A percentile compares a stretch with the other conserved stretches of the same genome.
These are phyloP conservation scores for Chrysanthemum seticuspe DNA, from an alignment of 129 eudicot species.

Conservation along the genomic window DNA sequence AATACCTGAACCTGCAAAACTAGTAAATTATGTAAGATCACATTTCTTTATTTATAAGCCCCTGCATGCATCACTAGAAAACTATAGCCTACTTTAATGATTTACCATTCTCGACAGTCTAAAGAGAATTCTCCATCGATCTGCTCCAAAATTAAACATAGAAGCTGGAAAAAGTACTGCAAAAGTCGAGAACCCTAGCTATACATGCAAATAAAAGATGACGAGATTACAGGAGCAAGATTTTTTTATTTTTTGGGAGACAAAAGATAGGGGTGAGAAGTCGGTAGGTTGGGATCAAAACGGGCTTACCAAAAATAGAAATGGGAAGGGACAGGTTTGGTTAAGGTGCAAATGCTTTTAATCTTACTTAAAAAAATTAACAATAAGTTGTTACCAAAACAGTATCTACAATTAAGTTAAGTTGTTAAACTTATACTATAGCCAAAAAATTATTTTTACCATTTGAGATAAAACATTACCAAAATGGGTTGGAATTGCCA, in stretches of 20 bases:
- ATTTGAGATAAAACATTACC: no score
- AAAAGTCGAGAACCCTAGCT: conserved; percentile 26
- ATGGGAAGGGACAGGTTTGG: no score
- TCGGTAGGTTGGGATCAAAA: no score
- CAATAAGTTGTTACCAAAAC: no score
- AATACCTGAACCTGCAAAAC: conserved; percentile 92
- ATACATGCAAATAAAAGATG: conserved; percentile 8
- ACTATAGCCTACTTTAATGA: conserved; percentile 11
- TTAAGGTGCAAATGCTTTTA: no score
- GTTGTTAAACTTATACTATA: no score
- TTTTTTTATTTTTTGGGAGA: background rate
- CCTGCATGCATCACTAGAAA: background rate
- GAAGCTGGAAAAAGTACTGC: conserved; percentile 24
- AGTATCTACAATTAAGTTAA: no score
- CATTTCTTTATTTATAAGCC: conserved; percentile 17
- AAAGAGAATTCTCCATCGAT: background rate
- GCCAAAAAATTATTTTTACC: no score
- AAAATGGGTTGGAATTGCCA: no score
- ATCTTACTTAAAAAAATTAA: no score
- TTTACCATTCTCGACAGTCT: conserved; percentile 6
- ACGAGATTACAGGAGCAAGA: background rate
- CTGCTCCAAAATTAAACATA: conserved; percentile 10
- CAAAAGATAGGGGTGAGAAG: background rate
- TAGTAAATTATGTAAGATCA: conserved; percentile 54
- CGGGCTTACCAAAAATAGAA: no score